Conservation (phyloP, 192 early-diverging fungal species). For the Coemansia interrupta region DNA sequence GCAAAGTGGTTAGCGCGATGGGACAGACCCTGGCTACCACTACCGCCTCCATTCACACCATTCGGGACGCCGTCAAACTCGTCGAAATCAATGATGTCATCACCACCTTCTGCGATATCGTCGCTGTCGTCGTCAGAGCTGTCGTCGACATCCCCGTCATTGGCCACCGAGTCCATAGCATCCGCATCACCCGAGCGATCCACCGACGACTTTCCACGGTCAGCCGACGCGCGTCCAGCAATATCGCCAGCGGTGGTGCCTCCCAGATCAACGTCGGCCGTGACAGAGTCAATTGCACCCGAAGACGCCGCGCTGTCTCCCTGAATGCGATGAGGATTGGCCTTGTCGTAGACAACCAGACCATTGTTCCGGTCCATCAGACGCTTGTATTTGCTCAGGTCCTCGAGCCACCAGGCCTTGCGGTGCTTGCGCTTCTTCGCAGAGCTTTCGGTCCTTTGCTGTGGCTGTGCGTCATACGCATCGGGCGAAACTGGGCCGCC, state of each 20-base stretch:
- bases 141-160: not conserved
- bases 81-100: conserved; percentile 19
- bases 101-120: not conserved
- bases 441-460: not conserved
- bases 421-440: conserved; percentile 11
- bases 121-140: conserved; percentile 4
- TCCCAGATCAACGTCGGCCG: not conserved
- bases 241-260: not conserved
- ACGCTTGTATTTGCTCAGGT: conserved; percentile 49
- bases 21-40: conserved; percentile 37
- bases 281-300: no score
- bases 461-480: not conserved
- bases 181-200: not conserved
- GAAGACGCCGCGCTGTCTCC: conserved; percentile 17
- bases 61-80: conserved; percentile 11
- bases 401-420: conserved; percentile 49
- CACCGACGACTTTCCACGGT: conserved; percentile 2
- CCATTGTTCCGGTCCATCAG: conserved; percentile 52
- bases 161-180: not conserved
- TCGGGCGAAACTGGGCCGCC: not conserved
- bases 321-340: conserved; percentile 52
- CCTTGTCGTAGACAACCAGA: conserved; percentile 51
- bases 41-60: not conserved
- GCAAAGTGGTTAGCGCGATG: conserved; percentile 64
- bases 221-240: conserved; percentile 4